phyloP scores from a whole-genome alignment of 2,329 filamentous ascomycete species.

The Cladophialophora chaetospira region DNA sequence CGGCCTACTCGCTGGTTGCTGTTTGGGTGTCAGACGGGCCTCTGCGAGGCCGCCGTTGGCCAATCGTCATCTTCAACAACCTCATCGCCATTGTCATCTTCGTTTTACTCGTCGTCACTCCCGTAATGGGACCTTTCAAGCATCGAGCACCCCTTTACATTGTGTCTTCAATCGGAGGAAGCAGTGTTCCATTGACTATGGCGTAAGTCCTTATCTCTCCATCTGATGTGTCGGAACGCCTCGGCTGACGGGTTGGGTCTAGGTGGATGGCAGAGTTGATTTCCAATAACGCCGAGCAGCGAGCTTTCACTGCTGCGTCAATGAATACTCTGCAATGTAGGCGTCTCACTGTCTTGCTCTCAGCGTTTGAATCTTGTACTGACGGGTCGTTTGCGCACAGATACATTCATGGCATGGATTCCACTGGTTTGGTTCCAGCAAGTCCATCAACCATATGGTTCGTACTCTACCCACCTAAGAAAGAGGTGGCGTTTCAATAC shows the following conservation, averaged over 20 bases:
- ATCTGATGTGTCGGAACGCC: too few relatives aligned
- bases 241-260: too few relatives aligned
- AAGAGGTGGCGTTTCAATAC: too few relatives aligned
- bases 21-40: conserved; percentile 26
- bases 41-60: conserved; percentile 20
- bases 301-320: conserved; percentile 23
- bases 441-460: conserved; percentile 25
- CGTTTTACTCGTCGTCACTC: conserved; percentile 18
- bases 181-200: conserved; percentile 23
- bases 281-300: conserved; percentile 24
- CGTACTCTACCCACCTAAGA: too few relatives aligned
- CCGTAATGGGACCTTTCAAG: conserved; percentile 21
- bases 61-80: conserved; percentile 22
- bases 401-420: conserved; percentile 24
- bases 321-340: conserved; percentile 28
- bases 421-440: conserved; percentile 28
- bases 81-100: conserved; percentile 20
- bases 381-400: conserved; percentile 4
- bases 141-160: conserved; percentile 25
- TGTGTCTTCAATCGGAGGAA: conserved; percentile 17
- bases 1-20: conserved; percentile 16
- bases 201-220: conserved; percentile 14
- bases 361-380: background rate
- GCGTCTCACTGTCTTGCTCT: background rate
- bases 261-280: conserved; percentile 28